Base-by-base conservation (phyloP, 176 grass and related monocot species). In the Musa troglodytarum region DNA sequence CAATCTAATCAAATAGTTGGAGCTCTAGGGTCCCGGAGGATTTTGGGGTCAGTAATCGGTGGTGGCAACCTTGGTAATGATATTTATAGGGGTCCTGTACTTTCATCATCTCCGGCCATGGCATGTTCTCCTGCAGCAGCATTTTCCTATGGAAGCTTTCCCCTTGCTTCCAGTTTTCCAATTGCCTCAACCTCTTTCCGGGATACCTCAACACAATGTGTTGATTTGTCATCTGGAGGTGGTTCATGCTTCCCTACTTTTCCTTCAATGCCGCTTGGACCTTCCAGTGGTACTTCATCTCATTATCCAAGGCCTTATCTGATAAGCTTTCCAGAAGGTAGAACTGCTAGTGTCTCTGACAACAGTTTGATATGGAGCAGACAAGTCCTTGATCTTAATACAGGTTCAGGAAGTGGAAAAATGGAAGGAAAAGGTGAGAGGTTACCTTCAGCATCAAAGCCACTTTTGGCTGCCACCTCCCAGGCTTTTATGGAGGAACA, bases 381-480 rank as follows among this genome's bases (percentile, higher is more conserved):
- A 53, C 92, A 86, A 54, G 84, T 81, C 55, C 78, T 92, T 52
- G 92, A 92, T 80, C 89, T 96, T 62, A 96, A 96, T 68, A 88
- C 87, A 50, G 89, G 89, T 11, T 89, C 92, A 51, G 84, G 82
- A 75, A 83, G 68, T 80, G 74, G 71, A 73, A 85, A 87, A 69
- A 23, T 80, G 21, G 82, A 96, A 75, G 82, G 75, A 54, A 92
- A 96, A 65, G 87, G 92, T 17, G 89, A 87, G 26, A 80, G 85
- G 15, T 12, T 67, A 7, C 52, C 80, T 83, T 65, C 85, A 72
- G 75, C 79, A 1, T 71, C 82, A 55, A 84, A 84, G 74, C 85
- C 87, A 83, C 88, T 87, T 79, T 29, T 89, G 34, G 85, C 86
- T 64, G 63, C 78, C 24, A 77, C 84, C 20, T 80, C 80, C 21